A percentile compares a stretch with the other conserved stretches of the same genome.
Conservation (phyloP, 2,329 filamentous ascomycete species). For the Aspergillus sp. region DNA sequence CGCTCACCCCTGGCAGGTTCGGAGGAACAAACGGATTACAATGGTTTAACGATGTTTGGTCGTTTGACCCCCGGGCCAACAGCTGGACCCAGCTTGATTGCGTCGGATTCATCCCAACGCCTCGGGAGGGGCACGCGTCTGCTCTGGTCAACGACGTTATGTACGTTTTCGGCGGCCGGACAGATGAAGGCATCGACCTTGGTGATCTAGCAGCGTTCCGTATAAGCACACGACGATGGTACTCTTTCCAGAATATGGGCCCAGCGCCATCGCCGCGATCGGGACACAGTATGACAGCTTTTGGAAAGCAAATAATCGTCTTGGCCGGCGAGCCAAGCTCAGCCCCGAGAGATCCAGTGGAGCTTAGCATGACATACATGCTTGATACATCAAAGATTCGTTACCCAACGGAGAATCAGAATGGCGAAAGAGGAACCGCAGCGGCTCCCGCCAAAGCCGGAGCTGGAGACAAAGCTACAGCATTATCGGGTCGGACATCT, state of each 20-base stretch:
- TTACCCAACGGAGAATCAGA: conserved; percentile 75
- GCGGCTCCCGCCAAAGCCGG: conserved; percentile 45
- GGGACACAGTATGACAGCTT: conserved; percentile 95
- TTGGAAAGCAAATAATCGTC: conserved; percentile 88
- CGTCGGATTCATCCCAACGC: conserved; percentile 93
- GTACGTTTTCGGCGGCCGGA: conserved; percentile 97
- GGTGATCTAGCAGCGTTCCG: conserved; percentile 88
- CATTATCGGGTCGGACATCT: conserved; percentile 41
- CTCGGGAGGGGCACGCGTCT: conserved; percentile 91
- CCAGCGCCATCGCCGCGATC: conserved; percentile 90
- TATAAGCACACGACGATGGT: conserved; percentile 85
- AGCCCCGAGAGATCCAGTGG: conserved; percentile 73
- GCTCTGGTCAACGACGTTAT: conserved; percentile 95
- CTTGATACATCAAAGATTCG: conserved; percentile 94
- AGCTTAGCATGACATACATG: conserved; percentile 85
- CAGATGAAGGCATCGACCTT: conserved; percentile 86
- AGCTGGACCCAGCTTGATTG: conserved; percentile 88
- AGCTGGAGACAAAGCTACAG: conserved; percentile 42
- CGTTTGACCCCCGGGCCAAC: conserved; percentile 81
- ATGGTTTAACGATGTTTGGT: conserved; percentile 99
- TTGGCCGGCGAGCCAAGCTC: conserved; percentile 93
- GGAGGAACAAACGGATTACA: conserved; percentile 92
- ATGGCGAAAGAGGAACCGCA: conserved; percentile 38
- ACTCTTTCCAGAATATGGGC: conserved; percentile 99
- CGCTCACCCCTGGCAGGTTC: conserved; percentile 60